Conservation (phyloP, 139 green algal species). For the Chlorella sp. region DNA sequence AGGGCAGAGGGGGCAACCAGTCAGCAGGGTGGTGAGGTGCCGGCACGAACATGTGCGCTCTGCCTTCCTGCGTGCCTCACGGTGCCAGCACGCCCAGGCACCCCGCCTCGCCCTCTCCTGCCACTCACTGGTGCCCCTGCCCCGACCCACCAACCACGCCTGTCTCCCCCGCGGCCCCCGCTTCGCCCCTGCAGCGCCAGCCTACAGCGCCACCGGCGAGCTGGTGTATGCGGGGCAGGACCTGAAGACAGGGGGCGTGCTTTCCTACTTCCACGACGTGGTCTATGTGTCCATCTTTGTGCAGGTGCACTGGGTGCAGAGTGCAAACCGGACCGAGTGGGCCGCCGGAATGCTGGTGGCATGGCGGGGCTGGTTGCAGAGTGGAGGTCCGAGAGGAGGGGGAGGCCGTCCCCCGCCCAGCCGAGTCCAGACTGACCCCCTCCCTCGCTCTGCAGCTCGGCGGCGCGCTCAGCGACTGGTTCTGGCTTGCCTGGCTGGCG, state of each 20-base stretch:
- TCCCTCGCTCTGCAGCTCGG: neutral
- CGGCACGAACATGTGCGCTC: neutral
- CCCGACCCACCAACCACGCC: neutral
- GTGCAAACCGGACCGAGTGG: neutral
- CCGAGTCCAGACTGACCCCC: neutral
- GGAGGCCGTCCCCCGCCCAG: too few species aligned
- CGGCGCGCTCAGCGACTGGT: neutral
- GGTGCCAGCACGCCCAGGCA: neutral
- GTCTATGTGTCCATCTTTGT: slow-evolving; percentile 73
- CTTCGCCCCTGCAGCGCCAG: slow-evolving; percentile 39
- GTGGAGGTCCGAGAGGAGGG: neutral
- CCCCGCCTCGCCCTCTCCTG: neutral
- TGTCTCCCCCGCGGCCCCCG: neutral
- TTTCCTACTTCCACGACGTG: slow-evolving; percentile 72
- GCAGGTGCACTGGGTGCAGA: slow-evolving; percentile 34
- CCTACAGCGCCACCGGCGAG: slow-evolving; percentile 56
- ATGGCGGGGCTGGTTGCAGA: neutral
- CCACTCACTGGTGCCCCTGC: neutral
- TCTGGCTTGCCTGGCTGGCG: neutral
- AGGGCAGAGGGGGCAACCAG: neutral
- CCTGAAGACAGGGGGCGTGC: slow-evolving; percentile 62
- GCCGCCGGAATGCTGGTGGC: neutral
- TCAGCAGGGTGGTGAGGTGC: neutral
- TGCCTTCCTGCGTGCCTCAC: neutral
- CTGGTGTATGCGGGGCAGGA: slow-evolving; percentile 70